These are phyloP conservation scores for Furcasterigmium sp. DNA, from an alignment of 2,329 filamentous ascomycete species.

Conservation along the genomic window DNA sequence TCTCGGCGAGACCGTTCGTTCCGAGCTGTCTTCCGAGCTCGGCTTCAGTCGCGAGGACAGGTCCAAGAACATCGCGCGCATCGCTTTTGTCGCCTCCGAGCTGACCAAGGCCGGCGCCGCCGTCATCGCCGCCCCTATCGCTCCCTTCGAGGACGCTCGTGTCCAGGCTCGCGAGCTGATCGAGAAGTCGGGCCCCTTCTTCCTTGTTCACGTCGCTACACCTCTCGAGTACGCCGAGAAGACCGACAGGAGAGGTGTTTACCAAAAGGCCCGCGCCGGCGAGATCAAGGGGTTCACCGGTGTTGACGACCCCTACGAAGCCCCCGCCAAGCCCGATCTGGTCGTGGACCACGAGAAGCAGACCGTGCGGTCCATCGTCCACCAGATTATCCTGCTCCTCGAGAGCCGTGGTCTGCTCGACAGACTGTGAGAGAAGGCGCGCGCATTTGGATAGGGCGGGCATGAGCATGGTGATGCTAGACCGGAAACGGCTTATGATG, in stretches of 20 bases:
- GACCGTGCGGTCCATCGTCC: constrained; percentile 85
- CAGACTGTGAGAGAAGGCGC: constrained; percentile 38
- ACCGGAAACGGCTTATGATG: no score
- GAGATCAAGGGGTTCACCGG: constrained; percentile 98
- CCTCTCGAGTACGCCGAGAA: constrained; percentile 89
- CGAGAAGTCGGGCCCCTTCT: constrained; percentile 86
- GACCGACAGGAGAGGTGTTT: constrained; percentile 90
- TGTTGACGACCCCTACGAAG: constrained; percentile 95
- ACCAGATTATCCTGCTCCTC: constrained; percentile 91
- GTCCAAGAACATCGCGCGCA: constrained; percentile 90
- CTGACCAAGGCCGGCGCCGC: constrained; percentile 88
- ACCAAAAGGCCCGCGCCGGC: constrained; percentile 74
- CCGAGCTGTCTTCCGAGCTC: constrained; percentile 88
- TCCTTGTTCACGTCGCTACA: constrained; percentile 91
- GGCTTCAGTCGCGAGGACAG: constrained; percentile 93
- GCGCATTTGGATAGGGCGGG: no score
- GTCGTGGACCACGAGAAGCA: constrained; percentile 82
- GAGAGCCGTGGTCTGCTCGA: constrained; percentile 88
- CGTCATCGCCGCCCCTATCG: constrained; percentile 94
- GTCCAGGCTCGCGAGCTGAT: constrained; percentile 76
- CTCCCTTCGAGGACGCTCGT: constrained; percentile 79
- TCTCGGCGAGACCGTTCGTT: constrained; percentile 89
- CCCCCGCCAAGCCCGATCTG: constrained; percentile 73
- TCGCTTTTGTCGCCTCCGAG: constrained; percentile 93
- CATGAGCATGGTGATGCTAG: no score